Evolutionary conservation across 768 basidiomycete species (phyloP), one percentile per base, ranked within the genome.

Genomic region (Boletus subparvulus): DNA sequence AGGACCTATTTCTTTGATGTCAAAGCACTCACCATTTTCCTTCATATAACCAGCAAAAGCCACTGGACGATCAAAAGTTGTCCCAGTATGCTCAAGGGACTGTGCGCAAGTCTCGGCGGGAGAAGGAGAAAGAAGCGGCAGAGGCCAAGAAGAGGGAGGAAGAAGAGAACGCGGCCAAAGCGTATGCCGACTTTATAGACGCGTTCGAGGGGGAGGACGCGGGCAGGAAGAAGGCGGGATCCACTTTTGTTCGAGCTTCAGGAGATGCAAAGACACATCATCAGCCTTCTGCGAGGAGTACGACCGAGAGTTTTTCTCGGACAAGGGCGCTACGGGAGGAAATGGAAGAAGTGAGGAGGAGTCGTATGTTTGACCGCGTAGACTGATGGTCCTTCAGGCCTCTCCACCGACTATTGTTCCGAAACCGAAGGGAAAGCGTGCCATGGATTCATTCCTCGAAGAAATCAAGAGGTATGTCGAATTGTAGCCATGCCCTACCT

Each of bases 361-460:
- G 46, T 36, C 21, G 35, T 62, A 21, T 52, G 43, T 39, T 47
- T 6, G 21, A 36, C 39, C 16, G 3, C 26, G 19, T 43, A 9
- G 41, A 17, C 56, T 61, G 21, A 69, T 46, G 28, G 43, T 48
- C 4, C 60, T 60, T 8, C 50, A 87, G 81, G 78, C 80, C 0
- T 81, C 83, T n/a, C 86, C 90, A 24, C 83, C 87, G 14, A 56
- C 70, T 24, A 68, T 65, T 55, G 75, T 70, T 6, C 81, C 86
- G 1, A 93, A 86, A 68, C 87, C 91, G 0, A 97, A 93, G 70
- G 97, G 97, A 3, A 97, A 93, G 70, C 84, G 96, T 49, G 93
- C 91, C 1, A 98, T 98, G 93, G 95, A 98, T 72, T 74, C 87
- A 2, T 99, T 98, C 69, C 77, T 99, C 49, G 94, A 97, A 65